A percentile compares a stretch with the other conserved stretches of the same genome.
phyloP scores from a whole-genome alignment of 768 basidiomycete genomes.

The Boletus subparvulus region DNA sequence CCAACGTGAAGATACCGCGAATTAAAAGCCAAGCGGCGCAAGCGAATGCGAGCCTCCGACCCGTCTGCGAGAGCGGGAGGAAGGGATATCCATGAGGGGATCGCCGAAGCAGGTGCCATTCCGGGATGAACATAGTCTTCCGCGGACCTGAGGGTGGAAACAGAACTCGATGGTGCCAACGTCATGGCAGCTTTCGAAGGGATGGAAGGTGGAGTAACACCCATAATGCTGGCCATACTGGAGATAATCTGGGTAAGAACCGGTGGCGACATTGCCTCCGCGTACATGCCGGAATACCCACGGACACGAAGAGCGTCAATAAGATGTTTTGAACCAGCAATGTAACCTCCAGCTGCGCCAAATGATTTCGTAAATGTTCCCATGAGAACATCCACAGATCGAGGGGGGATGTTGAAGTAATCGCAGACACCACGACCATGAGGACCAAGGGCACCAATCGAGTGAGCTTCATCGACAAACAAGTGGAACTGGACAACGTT shows the following conservation, averaged over 20 bases:
- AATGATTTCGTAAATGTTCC: slow-evolving; percentile 98
- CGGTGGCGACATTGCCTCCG: slow-evolving; percentile 87
- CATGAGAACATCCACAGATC: slow-evolving; percentile 89
- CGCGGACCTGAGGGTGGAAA: slow-evolving; percentile 27
- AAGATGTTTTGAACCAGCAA: slow-evolving; percentile 77
- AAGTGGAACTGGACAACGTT: slow-evolving; percentile 73
- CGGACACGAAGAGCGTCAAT: slow-evolving; percentile 80
- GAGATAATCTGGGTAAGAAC: slow-evolving; percentile 90
- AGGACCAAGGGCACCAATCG: slow-evolving; percentile 93
- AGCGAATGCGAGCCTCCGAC: slow-evolving; percentile 75
- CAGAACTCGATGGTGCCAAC: slow-evolving; percentile 33
- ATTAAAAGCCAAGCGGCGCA: slow-evolving; percentile 93
- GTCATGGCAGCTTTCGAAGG: slow-evolving; percentile 26
- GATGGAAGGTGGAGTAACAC: slow-evolving; percentile 48
- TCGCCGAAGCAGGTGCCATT: slow-evolving; percentile 57
- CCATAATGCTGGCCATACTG: slow-evolving; percentile 97
- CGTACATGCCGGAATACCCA: slow-evolving; percentile 81
- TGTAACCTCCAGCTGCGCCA: slow-evolving; percentile 92
- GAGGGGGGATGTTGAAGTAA: slow-evolving; percentile 85
- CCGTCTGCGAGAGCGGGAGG: slow-evolving; percentile 76
- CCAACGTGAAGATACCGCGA: slow-evolving; percentile 86
- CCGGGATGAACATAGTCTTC: slow-evolving; percentile 62
- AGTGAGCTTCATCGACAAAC: slow-evolving; percentile 96
- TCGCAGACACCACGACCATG: slow-evolving; percentile 93
- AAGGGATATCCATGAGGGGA: slow-evolving; percentile 81